Evolutionary conservation across 2,329 filamentous ascomycete species (phyloP), one percentile per base, ranked within the genome.

Genomic region (Bipolaris zeicola): DNA sequence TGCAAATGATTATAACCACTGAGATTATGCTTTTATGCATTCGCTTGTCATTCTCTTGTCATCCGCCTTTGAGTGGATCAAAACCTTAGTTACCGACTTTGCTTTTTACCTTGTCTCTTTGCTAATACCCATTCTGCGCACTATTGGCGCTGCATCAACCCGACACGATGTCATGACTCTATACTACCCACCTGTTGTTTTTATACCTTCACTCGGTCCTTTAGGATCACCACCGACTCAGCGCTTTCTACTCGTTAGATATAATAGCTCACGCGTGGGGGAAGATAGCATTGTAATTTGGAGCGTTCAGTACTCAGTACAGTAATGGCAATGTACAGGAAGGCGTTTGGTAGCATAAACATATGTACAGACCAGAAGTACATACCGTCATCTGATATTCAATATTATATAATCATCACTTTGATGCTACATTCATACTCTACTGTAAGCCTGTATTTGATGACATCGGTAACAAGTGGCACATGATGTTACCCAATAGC

Each of bases 201-300:
- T 58, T 60, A 60, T 52, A 64, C 34, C 60, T 61, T 26, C 22
- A 66, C 41, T 36, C 33, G 37, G 44, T 53, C 55, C 49, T 57
- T 63, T 50, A 56, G 49, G 55, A 62, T 61, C 61, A 52, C 52
- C 6, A 44, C 31, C 18, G 49, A 22, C 20, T 41, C 38, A 14
- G 49, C 31, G 31, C 31, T 52, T 43, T 43, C 42, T 56, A 47
- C 43, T 46, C 22, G 44, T 26, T 28, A 46, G 67, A 74, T 52
- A 52, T 71, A 69, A 74, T 70, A 60, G 69, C 69, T 66, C 68
- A 66, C 61, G 68, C 64, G 63, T 34, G 54, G 56, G 56, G 59
- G 24, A 60, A 38, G 46, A 46, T 28, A 43, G 20, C 46, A 31
- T 37, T 34, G 26, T 45, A 44, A 41, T 41, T 20, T 34, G 22